Percentiles rank a stretch among this genome's conserved stretches.
These are phyloP conservation scores for Ophiostoma populinum DNA, from an alignment of 2,329 filamentous ascomycete genomes.

Conservation along the genomic window DNA sequence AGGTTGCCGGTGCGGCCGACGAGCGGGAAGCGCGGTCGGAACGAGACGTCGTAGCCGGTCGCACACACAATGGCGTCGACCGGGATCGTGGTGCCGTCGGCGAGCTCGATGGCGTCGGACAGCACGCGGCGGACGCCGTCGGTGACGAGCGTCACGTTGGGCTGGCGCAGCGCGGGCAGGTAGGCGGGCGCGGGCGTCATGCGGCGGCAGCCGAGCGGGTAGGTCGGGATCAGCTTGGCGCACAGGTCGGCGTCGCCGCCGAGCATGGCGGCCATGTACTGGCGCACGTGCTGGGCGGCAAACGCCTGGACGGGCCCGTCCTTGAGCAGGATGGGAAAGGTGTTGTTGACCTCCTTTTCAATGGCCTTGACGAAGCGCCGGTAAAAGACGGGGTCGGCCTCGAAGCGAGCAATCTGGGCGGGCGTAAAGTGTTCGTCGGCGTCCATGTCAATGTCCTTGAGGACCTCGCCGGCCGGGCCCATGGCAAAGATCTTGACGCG, in stretches of 20 bases:
- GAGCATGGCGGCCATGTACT: conserved; percentile 31
- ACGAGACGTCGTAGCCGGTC: conserved; percentile 2
- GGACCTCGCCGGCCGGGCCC: conserved; percentile 20
- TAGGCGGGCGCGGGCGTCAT: conserved; percentile 34
- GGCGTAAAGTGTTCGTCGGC: conserved; percentile 24
- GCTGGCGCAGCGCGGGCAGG: conserved; percentile 25
- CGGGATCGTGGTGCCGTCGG: conserved; percentile 28
- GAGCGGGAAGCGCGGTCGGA: conserved; percentile 4
- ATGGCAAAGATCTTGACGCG: conserved; percentile 20
- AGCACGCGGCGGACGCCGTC: conserved; percentile 28
- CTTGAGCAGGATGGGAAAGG: conserved; percentile 24
- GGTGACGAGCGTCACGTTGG: conserved; percentile 31
- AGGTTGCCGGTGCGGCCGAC: conserved; percentile 20
- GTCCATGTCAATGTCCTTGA: conserved; percentile 24
- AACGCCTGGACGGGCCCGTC: conserved; percentile 24
- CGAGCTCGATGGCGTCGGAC: conserved; percentile 29
- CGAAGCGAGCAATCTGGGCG: conserved; percentile 29
- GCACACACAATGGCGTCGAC: conserved; percentile 29
- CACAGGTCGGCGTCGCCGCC: conserved; percentile 31
- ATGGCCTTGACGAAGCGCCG: conserved; percentile 28
- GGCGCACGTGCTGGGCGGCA: conserved; percentile 22
- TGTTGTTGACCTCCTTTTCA: conserved; percentile 26
- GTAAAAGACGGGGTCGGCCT: conserved; percentile 27
- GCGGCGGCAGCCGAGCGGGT: conserved; percentile 28
- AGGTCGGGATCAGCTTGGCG: conserved; percentile 31